Base-by-base conservation (phyloP, 495 filamentous ascomycete genomes). In the Aspergillus mulundensis region DNA sequence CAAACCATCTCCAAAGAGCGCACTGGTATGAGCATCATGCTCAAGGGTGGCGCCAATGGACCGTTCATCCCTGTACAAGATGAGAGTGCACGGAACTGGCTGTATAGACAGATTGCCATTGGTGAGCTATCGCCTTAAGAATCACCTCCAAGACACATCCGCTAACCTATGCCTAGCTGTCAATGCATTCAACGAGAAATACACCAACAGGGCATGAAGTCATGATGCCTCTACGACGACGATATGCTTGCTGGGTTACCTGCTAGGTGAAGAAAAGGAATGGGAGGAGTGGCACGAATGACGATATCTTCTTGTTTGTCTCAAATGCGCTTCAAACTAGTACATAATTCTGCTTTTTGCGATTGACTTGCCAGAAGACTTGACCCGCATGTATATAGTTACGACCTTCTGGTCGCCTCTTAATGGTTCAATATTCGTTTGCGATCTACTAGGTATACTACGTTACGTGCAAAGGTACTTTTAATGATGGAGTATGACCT, bases 1-100 rank as follows among this genome's bases (percentile, higher is more conserved):
- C 92, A 97, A 81, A 96, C 91, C 0, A 97, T 98, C 55, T 87
- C 86, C 25, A 98, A 97, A 75, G 94, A 98, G 77, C 76, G 94
- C 56, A 98, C 95, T 11, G 94, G 94, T 7, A 84, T 98, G 77
- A 89, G 87, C 47, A 81, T 97, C 57, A 85, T 88, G 40, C 73
- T 97, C 58, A 88, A 95, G 59, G 92, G 91, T 0, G 90, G 90
- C 11, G 89, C 88, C 16, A 95, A 95, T 66, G 94, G 94, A 14
- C 94, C 94, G 10, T 98, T 97, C 63, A 88, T 98, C 30, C 94
- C 94, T 0, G 89, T 97, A 2, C 86, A 84, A 53, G 89, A 97
- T 66, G 95, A 96, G 76, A 87, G 85, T 61, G 81, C 83, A 15
- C 75, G 95, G 64, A 89, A 94, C 61, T 98, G 93, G 81, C 72